Percentiles rank a stretch among this genome's conserved stretches.
Conservation (phyloP, 83 land plant genomes). For the Picea abies region DNA sequence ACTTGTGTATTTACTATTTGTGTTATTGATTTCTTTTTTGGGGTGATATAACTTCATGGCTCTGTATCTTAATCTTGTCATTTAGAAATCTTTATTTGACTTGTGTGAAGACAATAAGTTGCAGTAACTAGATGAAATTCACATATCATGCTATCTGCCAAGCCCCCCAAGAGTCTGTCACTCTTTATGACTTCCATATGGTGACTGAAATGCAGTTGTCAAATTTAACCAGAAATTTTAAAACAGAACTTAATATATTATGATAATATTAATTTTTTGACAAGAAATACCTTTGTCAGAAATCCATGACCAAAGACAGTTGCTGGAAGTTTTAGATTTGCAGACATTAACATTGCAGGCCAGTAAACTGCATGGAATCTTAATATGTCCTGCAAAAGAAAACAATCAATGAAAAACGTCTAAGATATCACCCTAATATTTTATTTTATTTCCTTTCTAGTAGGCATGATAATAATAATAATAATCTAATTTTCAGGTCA, state of each 20-base stretch:
- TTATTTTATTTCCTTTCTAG: background rate
- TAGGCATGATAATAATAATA: background rate
- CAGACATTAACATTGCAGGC: conserved; percentile 99
- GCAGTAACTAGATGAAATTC: background rate
- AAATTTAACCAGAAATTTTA: conserved; percentile 2
- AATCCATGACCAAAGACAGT: conserved; percentile 98
- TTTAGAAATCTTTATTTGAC: background rate
- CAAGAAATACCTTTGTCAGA: conserved; percentile 85
- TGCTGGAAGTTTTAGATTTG: conserved; percentile 82
- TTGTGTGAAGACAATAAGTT: background rate
- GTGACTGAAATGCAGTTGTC: background rate
- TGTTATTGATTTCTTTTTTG: background rate
- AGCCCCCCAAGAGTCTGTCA: background rate
- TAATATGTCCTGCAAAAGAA: conserved; percentile 79
- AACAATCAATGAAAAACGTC: background rate
- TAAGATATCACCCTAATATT: background rate
- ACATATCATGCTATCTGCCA: background rate
- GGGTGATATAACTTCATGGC: background rate
- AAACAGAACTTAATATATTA: background rate
- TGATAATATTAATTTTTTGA: background rate
- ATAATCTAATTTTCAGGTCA: no score
- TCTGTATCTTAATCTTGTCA: background rate
- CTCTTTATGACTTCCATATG: conserved; percentile 1
- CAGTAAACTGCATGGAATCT: conserved; percentile 99
- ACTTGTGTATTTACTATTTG: background rate